Evolutionary conservation across 306 rosid genomes (phyloP).

Genomic region (Mimosa pudica): DNA sequence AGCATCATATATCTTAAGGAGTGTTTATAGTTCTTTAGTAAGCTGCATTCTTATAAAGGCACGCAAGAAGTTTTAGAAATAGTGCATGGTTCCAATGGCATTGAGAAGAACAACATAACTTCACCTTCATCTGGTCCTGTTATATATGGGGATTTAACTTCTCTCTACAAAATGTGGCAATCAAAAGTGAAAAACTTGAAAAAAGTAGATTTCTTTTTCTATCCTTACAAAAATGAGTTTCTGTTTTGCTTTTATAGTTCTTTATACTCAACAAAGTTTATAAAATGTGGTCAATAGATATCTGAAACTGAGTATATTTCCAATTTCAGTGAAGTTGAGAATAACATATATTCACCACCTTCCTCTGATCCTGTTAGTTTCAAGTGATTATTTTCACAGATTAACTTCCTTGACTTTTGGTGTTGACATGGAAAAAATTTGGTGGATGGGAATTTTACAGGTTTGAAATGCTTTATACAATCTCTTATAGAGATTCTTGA

Average conservation of each 20-base stretch:
- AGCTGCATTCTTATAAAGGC: not conserved
- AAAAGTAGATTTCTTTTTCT: not conserved
- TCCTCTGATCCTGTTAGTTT: constrained; percentile 40
- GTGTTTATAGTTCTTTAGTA: not conserved
- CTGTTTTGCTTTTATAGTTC: not conserved
- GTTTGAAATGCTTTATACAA: constrained; percentile 40
- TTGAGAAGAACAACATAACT: not conserved
- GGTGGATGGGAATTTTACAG: constrained; percentile 86
- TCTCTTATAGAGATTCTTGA: constrained; percentile 19
- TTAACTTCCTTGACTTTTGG: constrained; percentile 74
- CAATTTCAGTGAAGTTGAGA: not conserved
- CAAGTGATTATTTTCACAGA: constrained; percentile 95
- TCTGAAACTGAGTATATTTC: not conserved
- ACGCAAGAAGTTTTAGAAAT: constrained; percentile 24
- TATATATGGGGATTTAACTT: not conserved
- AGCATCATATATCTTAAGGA: not conserved
- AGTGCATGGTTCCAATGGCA: not conserved
- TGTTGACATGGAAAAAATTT: constrained; percentile 70
- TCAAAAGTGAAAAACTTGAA: constrained; percentile 4
- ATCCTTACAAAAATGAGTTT: not conserved
- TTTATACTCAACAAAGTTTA: not conserved
- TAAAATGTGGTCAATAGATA: constrained; percentile 21
- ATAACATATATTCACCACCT: constrained; percentile 5
- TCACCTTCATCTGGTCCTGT: no score
- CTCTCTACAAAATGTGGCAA: constrained; percentile 29